Evolutionary conservation across 2,329 filamentous ascomycete species (phyloP).

Genomic region (Lasiodiplodia gonubiensis): DNA sequence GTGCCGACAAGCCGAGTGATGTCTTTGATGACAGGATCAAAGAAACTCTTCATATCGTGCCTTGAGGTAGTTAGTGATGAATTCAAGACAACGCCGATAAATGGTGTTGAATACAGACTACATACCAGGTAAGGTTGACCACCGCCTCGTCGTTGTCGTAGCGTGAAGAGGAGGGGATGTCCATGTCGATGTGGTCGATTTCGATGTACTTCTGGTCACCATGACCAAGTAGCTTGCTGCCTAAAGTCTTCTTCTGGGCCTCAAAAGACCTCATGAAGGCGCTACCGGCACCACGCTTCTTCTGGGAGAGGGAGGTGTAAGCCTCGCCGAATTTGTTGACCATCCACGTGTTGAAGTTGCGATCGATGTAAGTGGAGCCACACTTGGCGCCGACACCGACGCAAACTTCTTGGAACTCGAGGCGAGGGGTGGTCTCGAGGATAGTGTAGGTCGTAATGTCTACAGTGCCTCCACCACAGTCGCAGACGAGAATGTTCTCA

Average conservation of each 20-base stretch:
- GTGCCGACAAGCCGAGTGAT: slow-evolving; percentile 21
- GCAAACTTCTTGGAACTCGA: slow-evolving; percentile 18
- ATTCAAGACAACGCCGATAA: background rate
- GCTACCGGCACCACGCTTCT: slow-evolving; percentile 39
- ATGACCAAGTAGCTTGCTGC: background rate
- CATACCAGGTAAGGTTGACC: slow-evolving; percentile 25
- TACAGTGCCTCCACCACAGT: slow-evolving; percentile 40
- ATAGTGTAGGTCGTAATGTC: slow-evolving; percentile 33
- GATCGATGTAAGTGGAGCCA: slow-evolving; percentile 41
- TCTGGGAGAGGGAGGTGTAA: slow-evolving; percentile 36
- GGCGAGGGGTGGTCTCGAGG: background rate
- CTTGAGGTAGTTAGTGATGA: background rate
- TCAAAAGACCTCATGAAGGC: slow-evolving; percentile 46
- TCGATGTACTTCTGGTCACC: slow-evolving; percentile 10
- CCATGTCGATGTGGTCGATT: slow-evolving; percentile 15
- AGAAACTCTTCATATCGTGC: slow-evolving; percentile 17
- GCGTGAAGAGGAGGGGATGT: background rate
- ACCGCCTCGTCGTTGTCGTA: slow-evolving; percentile 26
- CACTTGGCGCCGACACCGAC: slow-evolving; percentile 4
- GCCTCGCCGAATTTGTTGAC: slow-evolving; percentile 36
- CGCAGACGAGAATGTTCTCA: slow-evolving; percentile 35
- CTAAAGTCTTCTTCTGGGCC: slow-evolving; percentile 40
- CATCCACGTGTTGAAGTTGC: slow-evolving; percentile 42
- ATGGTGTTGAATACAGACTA: background rate
- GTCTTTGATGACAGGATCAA: slow-evolving; percentile 19